Evolutionary conservation across 1,284 basidiomycete genomes (phyloP), one percentile per base, ranked within the genome.

Genomic region (Macrocystidia cucumis): DNA sequence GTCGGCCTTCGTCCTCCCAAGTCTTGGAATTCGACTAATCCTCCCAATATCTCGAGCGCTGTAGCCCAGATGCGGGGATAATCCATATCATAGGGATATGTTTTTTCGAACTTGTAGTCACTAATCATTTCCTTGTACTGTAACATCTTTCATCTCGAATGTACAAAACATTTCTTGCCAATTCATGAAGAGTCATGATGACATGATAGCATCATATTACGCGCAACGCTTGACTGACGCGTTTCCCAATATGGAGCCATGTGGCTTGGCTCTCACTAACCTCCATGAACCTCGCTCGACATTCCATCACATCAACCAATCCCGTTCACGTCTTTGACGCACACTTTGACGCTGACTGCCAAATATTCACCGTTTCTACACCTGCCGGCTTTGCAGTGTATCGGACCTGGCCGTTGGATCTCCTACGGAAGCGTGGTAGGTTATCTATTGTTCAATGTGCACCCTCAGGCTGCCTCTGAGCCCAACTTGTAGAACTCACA

Each of bases 361-460:
- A 73, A 41, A 79, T 90, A 56, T 96, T 96, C 62, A 82, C 89
- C 0, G 70, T 82, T 29, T 77, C 89, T 9, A 90, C 86, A 5
- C 80, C 82, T 34, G 73, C 75, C 35, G 91, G 92, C 27, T 96
- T 92, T 57, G 86, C 88, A 25, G 72, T 96, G 18, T 95, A 93
- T 66, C 75, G 72, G 39, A 71, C 82, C 39, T 81, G 70, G 55
- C 91, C 92, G 7, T 69, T 95, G 31, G 69, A 74, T 41, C 68
- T 91, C 40, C 62, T 95, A 44, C 74, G 80, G 49, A 86, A 84
- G 60, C 74, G 83, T 65, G 82, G 91, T 90, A 60, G 45, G 63
- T 53, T 37, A 31, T 31, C 34, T 27, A 29, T 18, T 38, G 35
- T 38, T 22, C 41, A 32, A 33, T 31, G 20, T 12, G 17, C 12